phyloP scores from a whole-genome alignment of 176 grass and related monocot genomes.

The Paspalum vaginatum region DNA sequence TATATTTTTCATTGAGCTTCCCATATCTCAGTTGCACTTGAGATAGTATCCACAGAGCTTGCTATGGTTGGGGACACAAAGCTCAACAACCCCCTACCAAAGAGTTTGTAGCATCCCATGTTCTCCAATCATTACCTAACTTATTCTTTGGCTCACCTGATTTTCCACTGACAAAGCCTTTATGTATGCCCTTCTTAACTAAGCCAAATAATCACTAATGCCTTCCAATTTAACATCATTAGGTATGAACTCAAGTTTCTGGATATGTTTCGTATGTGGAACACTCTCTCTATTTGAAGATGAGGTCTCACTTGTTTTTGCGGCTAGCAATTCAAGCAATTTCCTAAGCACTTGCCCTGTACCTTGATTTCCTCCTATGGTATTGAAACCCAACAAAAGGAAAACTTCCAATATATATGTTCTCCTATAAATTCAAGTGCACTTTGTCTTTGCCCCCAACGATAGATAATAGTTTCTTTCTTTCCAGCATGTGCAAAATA shows the following conservation, averaged over 20 bases:
- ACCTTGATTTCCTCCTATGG: no score
- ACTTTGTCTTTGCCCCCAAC: no score
- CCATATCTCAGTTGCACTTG: not conserved
- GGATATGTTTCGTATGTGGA: no score
- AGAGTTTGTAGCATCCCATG: not conserved
- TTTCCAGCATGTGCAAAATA: no score
- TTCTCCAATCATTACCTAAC: not conserved
- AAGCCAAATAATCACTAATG: not conserved
- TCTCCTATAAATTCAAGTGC: no score
- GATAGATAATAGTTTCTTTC: no score
- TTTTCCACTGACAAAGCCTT: not conserved
- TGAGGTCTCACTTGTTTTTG: no score
- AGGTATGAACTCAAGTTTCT: not conserved
- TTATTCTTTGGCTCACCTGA: not conserved
- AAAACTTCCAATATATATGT: no score
- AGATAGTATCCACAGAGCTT: not conserved
- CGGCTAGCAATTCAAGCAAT: no score
- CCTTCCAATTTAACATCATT: not conserved
- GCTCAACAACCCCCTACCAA: not conserved
- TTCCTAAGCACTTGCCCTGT: no score
- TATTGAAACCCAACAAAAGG: no score
- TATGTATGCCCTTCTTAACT: not conserved
- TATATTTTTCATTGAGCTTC: not conserved
- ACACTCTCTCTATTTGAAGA: no score
- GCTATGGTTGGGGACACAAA: not conserved